Base-by-base conservation (phyloP, 306 rosid species). In the Sophora flavescens region DNA sequence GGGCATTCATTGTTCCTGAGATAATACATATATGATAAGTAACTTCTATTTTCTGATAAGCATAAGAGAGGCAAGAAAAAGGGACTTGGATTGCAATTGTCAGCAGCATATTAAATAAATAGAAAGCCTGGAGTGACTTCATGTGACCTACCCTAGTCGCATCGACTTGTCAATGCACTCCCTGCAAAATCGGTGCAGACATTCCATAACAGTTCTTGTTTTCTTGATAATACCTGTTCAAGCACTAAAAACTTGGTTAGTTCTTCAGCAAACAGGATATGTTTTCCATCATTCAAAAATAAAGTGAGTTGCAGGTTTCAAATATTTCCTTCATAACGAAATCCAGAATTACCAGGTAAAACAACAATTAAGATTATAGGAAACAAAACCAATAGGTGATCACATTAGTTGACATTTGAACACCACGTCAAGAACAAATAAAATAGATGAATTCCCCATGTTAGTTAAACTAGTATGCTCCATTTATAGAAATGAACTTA, bases 131-230 rank as follows among this genome's bases (percentile, higher is more conserved):
- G 35, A 68, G 78, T 42, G 47, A 72, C 57, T 66, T 78, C 52
- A 61, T 26, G 68, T 63, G 75, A 69, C 80, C 42, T 83, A 93
- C 98, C 98, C 98, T 70, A 93, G 76, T 68, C 98, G 88, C 98
- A 93, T 93, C 7, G 98, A 93, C 76, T 91, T 93, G 87, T 93
- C 98, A 81, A 93, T 93, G 90, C 98, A 91, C 84, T 91, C 98
- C 92, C 98, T 85, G 82, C 98, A 93, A 81, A 93, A 93, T 60
- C 98, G 92, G 88, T 93, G 98, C 83, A 93, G 78, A 86, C 98
- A 93, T 87, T 93, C 98, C 98, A 93, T 93, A 30, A 93, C 98
- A 61, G 98, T 93, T 72, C 98, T 85, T 33, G 98, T 93, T 81
- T 93, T 93, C 89, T 91, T 93, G 56, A 93, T 93, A 67, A 93